Base-by-base conservation (phyloP, 257 asterid species). In the Pogostemon cablin region DNA sequence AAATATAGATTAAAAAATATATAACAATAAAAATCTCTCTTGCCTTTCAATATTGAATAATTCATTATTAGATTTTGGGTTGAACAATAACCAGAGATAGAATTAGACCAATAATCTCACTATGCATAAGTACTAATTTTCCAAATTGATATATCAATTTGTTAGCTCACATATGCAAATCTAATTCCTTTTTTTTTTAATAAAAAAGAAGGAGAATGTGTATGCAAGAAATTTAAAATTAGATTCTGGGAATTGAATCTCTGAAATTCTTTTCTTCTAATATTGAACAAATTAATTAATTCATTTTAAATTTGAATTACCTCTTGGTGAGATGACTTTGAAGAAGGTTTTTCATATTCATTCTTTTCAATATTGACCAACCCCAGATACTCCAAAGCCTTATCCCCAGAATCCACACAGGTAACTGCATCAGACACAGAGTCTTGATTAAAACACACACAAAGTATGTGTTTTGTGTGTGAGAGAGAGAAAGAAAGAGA, bases 341-440 rank as follows among this genome's bases (percentile, higher is more conserved):
- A 54, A 15, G 82, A 54, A 57, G 79, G 65, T 17, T 4, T 62
- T 56, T 76, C 67, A 76, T 4, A 61, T 67, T 78, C 73, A 61
- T 71, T 62, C 5, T 77, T 78, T 43, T 79, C 72, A 53, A 78
- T 76, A 17, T 81, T 65, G 5, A 74, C 75, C 82, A 86, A 80
- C 3, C 88, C 91, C 69, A 86, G 34, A 72, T 83, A 86, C 58
- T 83, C 85, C 7, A 86, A 66, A 68, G 91, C 91, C 73, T 86
- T 83, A 76, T 86, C 88, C 53, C 91, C 91, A 58, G 91, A 86
- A 9, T 83, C 91, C 80, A 86, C 91, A 75, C 84, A 86, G 6
- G 91, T 86, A 25, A 86, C 91, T 86, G 79, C 86, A 75, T 52
- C 64, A 74, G n/a, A 12, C 0, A 12, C 3, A 15, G 3, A 15